These are phyloP conservation scores for Pholiota conissans DNA, from an alignment of 768 basidiomycete genomes.

Conservation along the genomic window DNA sequence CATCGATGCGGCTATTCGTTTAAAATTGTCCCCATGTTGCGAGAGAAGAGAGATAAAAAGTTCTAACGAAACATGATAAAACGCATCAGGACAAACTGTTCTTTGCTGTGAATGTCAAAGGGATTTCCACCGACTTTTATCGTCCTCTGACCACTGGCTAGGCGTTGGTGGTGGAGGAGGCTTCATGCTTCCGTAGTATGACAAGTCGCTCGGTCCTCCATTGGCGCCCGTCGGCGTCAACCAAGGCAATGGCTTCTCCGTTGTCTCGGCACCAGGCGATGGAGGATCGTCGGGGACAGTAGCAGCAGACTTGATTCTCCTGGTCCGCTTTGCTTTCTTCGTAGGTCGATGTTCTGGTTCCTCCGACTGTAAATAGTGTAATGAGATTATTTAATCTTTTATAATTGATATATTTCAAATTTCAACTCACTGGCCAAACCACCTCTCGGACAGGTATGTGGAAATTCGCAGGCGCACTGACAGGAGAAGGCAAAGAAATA, in stretches of 20 bases:
- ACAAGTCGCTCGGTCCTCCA: slow-evolving; percentile 21
- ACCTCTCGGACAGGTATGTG: not conserved
- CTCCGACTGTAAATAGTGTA: slow-evolving; percentile 14
- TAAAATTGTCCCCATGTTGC: slow-evolving; percentile 67
- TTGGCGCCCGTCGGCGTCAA: slow-evolving; percentile 8
- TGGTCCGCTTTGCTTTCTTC: slow-evolving; percentile 39
- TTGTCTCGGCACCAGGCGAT: slow-evolving; percentile 24
- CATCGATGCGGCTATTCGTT: slow-evolving; percentile 68
- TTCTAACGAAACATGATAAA: slow-evolving; percentile 29
- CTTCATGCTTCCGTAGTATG: not conserved
- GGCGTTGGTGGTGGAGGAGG: slow-evolving; percentile 8
- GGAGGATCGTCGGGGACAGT: slow-evolving; percentile 35
- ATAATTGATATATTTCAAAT: not conserved
- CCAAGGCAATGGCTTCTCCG: slow-evolving; percentile 19
- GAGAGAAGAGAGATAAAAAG: slow-evolving; percentile 55
- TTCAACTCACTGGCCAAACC: slow-evolving; percentile 1
- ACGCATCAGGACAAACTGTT: slow-evolving; percentile 11
- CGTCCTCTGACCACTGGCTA: slow-evolving; percentile 64
- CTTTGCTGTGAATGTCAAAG: not conserved
- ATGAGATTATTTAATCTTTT: not conserved
- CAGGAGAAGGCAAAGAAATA: not conserved
- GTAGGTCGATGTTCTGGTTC: slow-evolving; percentile 35
- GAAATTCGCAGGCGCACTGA: too few relatives aligned
- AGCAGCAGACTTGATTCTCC: slow-evolving; percentile 44
- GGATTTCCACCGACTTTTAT: slow-evolving; percentile 49